phyloP scores from a whole-genome alignment of 1,284 basidiomycete species.

The Trichosporon coremiiforme region DNA sequence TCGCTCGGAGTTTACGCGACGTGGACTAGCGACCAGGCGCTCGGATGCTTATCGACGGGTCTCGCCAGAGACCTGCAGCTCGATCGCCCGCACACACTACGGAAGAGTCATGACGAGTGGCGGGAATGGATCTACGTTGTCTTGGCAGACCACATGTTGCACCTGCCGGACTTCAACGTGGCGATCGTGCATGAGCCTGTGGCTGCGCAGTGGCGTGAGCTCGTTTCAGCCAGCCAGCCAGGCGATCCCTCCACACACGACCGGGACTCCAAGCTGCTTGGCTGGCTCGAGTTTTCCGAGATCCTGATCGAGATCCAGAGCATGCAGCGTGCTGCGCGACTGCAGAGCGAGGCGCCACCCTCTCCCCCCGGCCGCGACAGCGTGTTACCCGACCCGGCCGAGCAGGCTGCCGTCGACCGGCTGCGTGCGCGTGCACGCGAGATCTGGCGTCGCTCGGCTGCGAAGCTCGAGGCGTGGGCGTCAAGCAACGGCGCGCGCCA shows the following conservation, averaged over 20 bases:
- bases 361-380: slow-evolving; percentile 18
- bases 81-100: slow-evolving; percentile 36
- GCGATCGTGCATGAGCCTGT: slow-evolving; percentile 44
- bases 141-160: slow-evolving; percentile 52
- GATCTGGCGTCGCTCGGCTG: slow-evolving; percentile 39
- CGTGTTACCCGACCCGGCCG: neutral
- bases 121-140: slow-evolving; percentile 54
- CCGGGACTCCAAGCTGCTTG: slow-evolving; percentile 52
- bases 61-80: slow-evolving; percentile 43
- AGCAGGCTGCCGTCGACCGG: slow-evolving; percentile 6
- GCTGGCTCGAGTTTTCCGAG: slow-evolving; percentile 55
- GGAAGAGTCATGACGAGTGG: slow-evolving; percentile 49
- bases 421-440: slow-evolving; percentile 31
- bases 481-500: slow-evolving; percentile 35
- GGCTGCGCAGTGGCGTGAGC: slow-evolving; percentile 46
- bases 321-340: slow-evolving; percentile 19
- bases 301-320: slow-evolving; percentile 43
- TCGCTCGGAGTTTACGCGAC: slow-evolving; percentile 52
- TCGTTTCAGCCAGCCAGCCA: slow-evolving; percentile 35
- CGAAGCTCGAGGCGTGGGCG: slow-evolving; percentile 49
- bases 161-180: slow-evolving; percentile 42
- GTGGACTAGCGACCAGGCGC: slow-evolving; percentile 48
- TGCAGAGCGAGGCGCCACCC: slow-evolving; percentile 16
- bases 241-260: slow-evolving; percentile 47
- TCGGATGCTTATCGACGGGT: slow-evolving; percentile 46